A percentile compares a stretch with the other conserved stretches of the same genome.
Conservation (phyloP, 2,329 filamentous ascomycete genomes). For the Fusarium sp. region DNA sequence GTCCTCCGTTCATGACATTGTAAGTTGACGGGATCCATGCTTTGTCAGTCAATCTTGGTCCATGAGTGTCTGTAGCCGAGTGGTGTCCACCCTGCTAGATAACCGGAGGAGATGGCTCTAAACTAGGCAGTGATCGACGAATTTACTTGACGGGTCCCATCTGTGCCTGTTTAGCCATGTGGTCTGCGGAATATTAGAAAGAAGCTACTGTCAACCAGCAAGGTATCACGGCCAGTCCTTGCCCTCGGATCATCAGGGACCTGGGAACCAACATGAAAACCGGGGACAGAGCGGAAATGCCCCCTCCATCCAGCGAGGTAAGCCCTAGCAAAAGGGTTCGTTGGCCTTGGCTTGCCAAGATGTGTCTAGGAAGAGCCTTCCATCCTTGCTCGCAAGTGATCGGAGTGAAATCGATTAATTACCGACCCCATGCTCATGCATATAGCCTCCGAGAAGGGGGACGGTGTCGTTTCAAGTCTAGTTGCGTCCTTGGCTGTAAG, state of each 20-base stretch:
- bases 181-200: neutral
- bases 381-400: neutral
- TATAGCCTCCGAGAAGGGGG: neutral
- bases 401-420: neutral
- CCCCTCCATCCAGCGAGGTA: neutral
- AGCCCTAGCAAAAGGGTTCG: neutral
- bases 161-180: conserved; percentile 1
- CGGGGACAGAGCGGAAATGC: conserved; percentile 8
- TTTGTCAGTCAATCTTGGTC: conserved; percentile 1
- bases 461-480: conserved; percentile 4
- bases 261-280: neutral
- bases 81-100: neutral
- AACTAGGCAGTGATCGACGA: conserved; percentile 4
- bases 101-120: neutral
- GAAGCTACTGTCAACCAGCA: neutral
- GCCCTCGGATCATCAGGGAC: neutral
- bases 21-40: neutral
- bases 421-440: neutral
- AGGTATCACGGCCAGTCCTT: neutral
- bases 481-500: neutral
- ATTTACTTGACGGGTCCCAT: neutral
- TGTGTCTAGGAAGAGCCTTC: neutral
- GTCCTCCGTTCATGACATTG: neutral
- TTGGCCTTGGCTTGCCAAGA: conserved; percentile 1
- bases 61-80: neutral